Evolutionary conservation across 805 yeast species (phyloP).

Genomic region (Diddensiella transvaalensis): DNA sequence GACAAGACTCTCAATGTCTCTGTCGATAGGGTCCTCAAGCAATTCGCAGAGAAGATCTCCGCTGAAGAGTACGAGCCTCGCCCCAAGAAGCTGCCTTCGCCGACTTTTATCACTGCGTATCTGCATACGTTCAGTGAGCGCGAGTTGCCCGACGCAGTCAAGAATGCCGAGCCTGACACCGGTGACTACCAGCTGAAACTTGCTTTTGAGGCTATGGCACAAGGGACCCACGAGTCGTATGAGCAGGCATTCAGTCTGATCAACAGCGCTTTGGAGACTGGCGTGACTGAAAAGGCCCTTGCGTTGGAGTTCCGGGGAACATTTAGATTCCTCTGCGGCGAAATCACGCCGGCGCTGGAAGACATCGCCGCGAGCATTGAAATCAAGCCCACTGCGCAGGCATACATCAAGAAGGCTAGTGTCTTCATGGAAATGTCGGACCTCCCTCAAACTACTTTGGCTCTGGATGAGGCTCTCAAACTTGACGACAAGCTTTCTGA

Average conservation of each 20-base stretch:
- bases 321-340: conserved; percentile 76
- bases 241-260: conserved; percentile 55
- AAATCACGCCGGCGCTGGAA: conserved; percentile 58
- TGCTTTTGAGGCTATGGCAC: conserved; percentile 56
- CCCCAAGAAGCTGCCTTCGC: conserved; percentile 65
- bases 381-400: conserved; percentile 66
- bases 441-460: conserved; percentile 53
- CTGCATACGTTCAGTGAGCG: conserved; percentile 73
- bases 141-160: conserved; percentile 47
- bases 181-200: conserved; percentile 63
- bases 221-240: conserved; percentile 52
- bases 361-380: conserved; percentile 64
- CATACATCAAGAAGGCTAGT: conserved; percentile 78
- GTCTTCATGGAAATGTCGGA: conserved; percentile 77
- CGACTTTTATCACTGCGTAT: conserved; percentile 72
- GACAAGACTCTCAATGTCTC: conserved; percentile 73
- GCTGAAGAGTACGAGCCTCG: conserved; percentile 53
- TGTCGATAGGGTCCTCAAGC: conserved; percentile 81
- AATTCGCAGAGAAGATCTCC: conserved; percentile 71
- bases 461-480: conserved; percentile 68
- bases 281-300: conserved; percentile 47
- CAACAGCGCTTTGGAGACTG: conserved; percentile 30
- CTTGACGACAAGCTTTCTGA: conserved; percentile 73
- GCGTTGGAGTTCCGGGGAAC: conserved; percentile 84
- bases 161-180: conserved; percentile 49